phyloP scores from a whole-genome alignment of 768 basidiomycete species.

The Lentinula raphanica region DNA sequence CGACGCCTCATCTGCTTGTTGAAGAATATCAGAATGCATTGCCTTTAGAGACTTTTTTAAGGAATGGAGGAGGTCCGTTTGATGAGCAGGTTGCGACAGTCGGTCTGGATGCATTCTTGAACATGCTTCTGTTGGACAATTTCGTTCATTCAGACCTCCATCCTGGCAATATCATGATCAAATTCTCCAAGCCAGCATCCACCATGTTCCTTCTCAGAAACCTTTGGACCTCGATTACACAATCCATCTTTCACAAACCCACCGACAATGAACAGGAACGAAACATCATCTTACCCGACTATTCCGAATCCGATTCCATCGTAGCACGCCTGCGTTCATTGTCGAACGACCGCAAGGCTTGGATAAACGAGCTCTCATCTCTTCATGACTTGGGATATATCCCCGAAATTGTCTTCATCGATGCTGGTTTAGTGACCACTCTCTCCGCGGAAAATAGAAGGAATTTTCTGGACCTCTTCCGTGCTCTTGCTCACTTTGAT shows the following conservation, averaged over 20 bases:
- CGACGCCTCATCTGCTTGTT: conserved; percentile 76
- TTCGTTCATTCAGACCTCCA: conserved; percentile 92
- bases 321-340: conserved; percentile 66
- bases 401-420: conserved; percentile 94
- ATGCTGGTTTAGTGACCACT: conserved; percentile 90
- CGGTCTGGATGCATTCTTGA: conserved; percentile 95
- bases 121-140: conserved; percentile 97
- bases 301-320: conserved; percentile 54
- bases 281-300: conserved; percentile 26
- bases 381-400: conserved; percentile 73
- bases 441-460: conserved; percentile 76
- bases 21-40: conserved; percentile 94
- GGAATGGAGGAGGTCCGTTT: conserved; percentile 88
- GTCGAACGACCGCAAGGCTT: conserved; percentile 51
- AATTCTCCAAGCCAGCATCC: conserved; percentile 83
- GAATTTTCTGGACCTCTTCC: conserved; percentile 96
- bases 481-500: conserved; percentile 93
- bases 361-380: conserved; percentile 62
- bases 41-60: conserved; percentile 81
- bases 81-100: conserved; percentile 86
- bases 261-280: conserved; percentile 16
- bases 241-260: conserved; percentile 19
- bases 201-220: conserved; percentile 59
- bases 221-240: conserved; percentile 52
- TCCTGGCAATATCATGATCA: conserved; percentile 96